These are phyloP conservation scores for Albophoma yamanashiensis DNA, from an alignment of 2,329 filamentous ascomycete species.

Conservation along the genomic window DNA sequence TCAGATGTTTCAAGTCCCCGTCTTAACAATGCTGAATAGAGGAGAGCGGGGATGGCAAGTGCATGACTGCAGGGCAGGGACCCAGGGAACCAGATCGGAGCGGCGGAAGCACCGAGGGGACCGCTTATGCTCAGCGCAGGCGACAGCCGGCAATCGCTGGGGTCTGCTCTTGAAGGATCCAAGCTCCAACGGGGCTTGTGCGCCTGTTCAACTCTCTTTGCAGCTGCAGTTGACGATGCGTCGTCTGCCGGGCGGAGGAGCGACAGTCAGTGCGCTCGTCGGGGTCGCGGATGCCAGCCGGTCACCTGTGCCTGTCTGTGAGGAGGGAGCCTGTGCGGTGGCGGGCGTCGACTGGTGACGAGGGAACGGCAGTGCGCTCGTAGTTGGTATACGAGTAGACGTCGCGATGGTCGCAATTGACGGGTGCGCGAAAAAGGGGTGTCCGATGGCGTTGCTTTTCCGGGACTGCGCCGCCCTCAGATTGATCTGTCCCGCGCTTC, in stretches of 20 bases:
- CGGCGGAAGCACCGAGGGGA: background rate
- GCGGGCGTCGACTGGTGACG: background rate
- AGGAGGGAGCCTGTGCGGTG: background rate
- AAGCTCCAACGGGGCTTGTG: background rate
- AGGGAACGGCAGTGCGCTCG: background rate
- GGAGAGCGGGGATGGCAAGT: conserved; percentile 5
- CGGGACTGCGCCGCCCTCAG: background rate
- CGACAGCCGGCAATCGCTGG: background rate
- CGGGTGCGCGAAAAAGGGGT: background rate
- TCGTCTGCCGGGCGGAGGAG: background rate
- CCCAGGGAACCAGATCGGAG: background rate
- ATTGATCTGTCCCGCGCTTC: background rate
- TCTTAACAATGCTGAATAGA: conserved; percentile 6
- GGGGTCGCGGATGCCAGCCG: background rate
- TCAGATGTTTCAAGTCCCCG: conserved; percentile 9
- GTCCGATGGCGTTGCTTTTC: background rate
- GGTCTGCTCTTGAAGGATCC: background rate
- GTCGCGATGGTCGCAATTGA: background rate
- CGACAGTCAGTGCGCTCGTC: background rate
- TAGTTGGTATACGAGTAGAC: too few species aligned
- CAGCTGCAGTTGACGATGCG: background rate
- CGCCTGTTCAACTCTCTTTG: background rate
- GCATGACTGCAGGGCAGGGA: conserved; percentile 4
- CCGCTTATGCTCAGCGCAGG: background rate
- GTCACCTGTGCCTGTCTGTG: background rate